Base-by-base conservation (phyloP, 2,329 filamentous ascomycete genomes). In the Tolypocladium tropicale region DNA sequence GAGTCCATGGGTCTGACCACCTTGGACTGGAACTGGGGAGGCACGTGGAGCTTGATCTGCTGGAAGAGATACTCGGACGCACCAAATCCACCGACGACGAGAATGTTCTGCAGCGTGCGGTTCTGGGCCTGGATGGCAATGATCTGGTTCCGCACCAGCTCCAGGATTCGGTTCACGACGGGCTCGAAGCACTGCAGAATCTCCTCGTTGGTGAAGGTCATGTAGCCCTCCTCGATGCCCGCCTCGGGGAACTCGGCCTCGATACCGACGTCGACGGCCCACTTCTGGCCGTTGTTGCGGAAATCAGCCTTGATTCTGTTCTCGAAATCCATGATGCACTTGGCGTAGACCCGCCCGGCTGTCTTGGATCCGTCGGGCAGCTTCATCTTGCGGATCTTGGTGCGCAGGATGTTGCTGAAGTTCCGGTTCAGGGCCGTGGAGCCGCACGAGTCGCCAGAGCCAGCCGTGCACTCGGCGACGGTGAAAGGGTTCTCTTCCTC, bases 311-410 rank as follows among this genome's bases (percentile, higher is more conserved):
- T 99, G 82, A 99, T 96, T 72, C 94, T 82, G 82, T 97, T 97
- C 78, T 99, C 94, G 67, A 99, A 99, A 74, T 99, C 94, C 93
- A 97, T 97, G 74, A 99, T 97, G 72, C 93, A 97, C 77, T 97
- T 97, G 63, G 93, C 93, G 72, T 97, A 97, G 55, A 99, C 94
- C 73, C 93, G 91, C 48, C 93, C 93, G n/a, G 94, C 93, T 3
- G 91, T 97, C 76, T 93, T 95, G 64, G 93, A 96, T 51, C 92
- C 93, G 68, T 97, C 93, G 1, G 94, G 92, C 50, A 99, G 80
- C 76, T 97, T 97, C 94, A 97, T 97, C 79, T 97, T 97, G 64
- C 93, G 83, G 66, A 99, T 97, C 80, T 97, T 97, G 59, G 93
- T 95, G 55, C 94, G 88, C 53, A 97, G 78, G 63, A 99, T 96